Conservation (phyloP, 768 basidiomycete species). For the Lactifluus hygrophoroides region DNA sequence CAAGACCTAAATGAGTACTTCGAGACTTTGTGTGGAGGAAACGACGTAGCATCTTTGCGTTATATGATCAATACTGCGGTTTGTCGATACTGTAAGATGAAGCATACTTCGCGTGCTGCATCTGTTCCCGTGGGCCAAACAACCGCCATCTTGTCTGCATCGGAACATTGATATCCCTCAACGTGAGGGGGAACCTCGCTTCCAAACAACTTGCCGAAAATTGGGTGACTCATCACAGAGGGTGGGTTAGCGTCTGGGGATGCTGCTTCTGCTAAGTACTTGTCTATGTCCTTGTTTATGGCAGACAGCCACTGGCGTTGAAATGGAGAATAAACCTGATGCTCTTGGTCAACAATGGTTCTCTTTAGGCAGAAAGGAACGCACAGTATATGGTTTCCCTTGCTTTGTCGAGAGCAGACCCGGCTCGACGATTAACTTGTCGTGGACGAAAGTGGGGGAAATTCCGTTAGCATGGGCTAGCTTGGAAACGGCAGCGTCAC, state of each 20-base stretch:
- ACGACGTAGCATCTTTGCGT: slow-evolving; percentile 51
- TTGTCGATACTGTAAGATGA: not conserved
- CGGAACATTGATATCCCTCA: slow-evolving; percentile 58
- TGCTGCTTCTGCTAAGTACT: slow-evolving; percentile 46
- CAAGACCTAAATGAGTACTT: slow-evolving; percentile 51
- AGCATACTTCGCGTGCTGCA: slow-evolving; percentile 49
- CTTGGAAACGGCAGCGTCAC: slow-evolving; percentile 58
- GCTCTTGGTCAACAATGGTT: not conserved
- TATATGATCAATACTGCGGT: not conserved
- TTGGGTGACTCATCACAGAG: slow-evolving; percentile 37
- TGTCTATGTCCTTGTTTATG: slow-evolving; percentile 41
- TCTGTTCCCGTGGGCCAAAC: slow-evolving; percentile 78
- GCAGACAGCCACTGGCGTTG: slow-evolving; percentile 54
- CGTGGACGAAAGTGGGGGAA: slow-evolving; percentile 55
- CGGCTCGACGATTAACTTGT: slow-evolving; percentile 73
- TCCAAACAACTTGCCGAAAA: slow-evolving; percentile 49
- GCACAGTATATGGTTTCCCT: slow-evolving; percentile 55
- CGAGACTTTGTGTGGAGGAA: slow-evolving; percentile 67
- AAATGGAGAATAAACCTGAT: slow-evolving; percentile 69
- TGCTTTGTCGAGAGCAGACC: slow-evolving; percentile 66
- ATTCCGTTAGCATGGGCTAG: slow-evolving; percentile 46
- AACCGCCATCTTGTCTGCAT: slow-evolving; percentile 48
- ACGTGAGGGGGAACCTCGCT: slow-evolving; percentile 49
- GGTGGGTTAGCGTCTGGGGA: slow-evolving; percentile 45
- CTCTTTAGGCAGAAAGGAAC: slow-evolving; percentile 15